Base-by-base conservation (phyloP, 306 rosid species). In the Vigna hirtella region DNA sequence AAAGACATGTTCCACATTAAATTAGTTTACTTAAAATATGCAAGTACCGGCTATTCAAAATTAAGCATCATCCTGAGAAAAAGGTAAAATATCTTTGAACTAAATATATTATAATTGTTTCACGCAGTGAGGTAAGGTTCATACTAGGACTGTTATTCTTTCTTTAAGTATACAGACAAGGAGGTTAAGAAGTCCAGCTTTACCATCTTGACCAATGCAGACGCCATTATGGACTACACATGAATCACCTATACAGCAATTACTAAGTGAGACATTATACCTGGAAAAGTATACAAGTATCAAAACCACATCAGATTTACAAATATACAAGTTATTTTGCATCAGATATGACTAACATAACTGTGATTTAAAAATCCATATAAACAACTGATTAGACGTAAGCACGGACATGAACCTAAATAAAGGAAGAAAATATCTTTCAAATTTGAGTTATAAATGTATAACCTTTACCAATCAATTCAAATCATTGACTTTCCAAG, bases 171-270 rank as follows among this genome's bases (percentile, higher is more conserved):
- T 15, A 48, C 38, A 79, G 63, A 56, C 50, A 75, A 71, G 85
- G 16, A 67, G 47, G 77, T 20, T 42, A 43, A 74, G 55, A 53
- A 76, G 51, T 14, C 26, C 51, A 77, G 72, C 73, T 82, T 86
- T 89, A 94, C 97, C 98, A 82, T 94, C 97, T 89, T 94, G 98
- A 74, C 97, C 98, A 81, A 94, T 80, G 93, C 97, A 90, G 50
- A 87, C 97, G 56, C 98, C 98, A 52, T 77, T 89, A 86, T 94
- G 97, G 66, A 94, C 86, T 56, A 92, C 77, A 79, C 98, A 94
- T 18, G 84, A 87, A 67, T 92, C 90, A n/a, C 98, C 97, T n/a
- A 92, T 47, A 73, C 74, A 71, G 83, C 98, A 92, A 82, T 89
- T 92, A 77, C 88, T 86, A 53, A 94, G 92, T 38, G 92, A 75